phyloP scores from a whole-genome alignment of 2,329 filamentous ascomycete species.

The Calonectria pseudoturangicola region DNA sequence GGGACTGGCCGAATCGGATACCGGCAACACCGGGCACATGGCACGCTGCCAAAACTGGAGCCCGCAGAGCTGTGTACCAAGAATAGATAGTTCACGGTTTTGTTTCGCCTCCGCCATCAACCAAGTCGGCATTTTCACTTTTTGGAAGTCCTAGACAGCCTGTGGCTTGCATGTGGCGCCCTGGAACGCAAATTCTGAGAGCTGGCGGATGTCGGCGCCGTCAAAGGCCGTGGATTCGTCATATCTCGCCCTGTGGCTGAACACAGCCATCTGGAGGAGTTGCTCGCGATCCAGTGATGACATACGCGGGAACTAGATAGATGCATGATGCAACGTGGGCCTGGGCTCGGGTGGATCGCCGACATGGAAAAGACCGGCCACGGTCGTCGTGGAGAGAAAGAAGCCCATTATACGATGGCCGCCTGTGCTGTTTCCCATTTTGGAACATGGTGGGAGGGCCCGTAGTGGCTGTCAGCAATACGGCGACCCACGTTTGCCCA shows the following conservation, averaged over 20 bases:
- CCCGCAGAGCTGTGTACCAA: conserved; percentile 48
- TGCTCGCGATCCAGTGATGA: conserved; percentile 31
- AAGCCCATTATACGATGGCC: conserved; percentile 41
- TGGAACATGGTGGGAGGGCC: conserved; percentile 46
- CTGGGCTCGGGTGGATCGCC: conserved; percentile 42
- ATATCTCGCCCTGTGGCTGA: conserved; percentile 32
- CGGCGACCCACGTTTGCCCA: conserved; percentile 48
- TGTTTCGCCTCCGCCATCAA: conserved; percentile 44
- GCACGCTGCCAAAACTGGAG: conserved; percentile 45
- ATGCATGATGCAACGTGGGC: conserved; percentile 45
- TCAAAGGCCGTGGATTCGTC: conserved; percentile 34
- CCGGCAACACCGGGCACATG: conserved; percentile 50
- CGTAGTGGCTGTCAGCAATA: conserved; percentile 52
- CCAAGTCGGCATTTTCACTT: conserved; percentile 34
- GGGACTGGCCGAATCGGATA: conserved; percentile 43
- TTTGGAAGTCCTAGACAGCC: neutral
- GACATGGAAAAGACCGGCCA: conserved; percentile 38
- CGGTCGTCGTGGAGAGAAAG: conserved; percentile 43
- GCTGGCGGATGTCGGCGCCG: conserved; percentile 22
- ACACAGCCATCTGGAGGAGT: conserved; percentile 35
- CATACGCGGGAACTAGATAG: conserved; percentile 44
- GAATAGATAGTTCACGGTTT: conserved; percentile 47
- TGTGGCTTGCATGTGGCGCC: neutral
- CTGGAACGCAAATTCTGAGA: neutral
- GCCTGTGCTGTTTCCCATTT: conserved; percentile 45